These are phyloP conservation scores for Malus orientalis DNA, from an alignment of 306 rosid species.

Conservation along the genomic window DNA sequence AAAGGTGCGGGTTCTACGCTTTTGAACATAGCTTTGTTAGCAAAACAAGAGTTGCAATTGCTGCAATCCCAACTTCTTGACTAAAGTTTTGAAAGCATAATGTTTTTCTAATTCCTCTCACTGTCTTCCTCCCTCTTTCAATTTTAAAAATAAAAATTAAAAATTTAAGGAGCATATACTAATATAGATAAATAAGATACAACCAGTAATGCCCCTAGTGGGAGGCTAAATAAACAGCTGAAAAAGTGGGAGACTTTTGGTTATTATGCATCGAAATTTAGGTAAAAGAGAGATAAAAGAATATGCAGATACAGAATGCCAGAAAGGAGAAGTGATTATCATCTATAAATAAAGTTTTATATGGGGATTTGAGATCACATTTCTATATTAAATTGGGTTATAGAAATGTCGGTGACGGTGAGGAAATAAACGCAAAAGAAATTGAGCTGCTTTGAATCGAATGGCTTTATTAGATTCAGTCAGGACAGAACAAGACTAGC, in stretches of 20 bases:
- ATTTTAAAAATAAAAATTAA: too few species aligned
- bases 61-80: neutral
- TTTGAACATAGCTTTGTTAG: neutral
- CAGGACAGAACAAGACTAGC: neutral
- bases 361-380: too few species aligned
- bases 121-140: too few species aligned
- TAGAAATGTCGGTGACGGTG: neutral
- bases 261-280: neutral
- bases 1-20: neutral
- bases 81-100: too few species aligned
- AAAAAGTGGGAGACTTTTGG: neutral
- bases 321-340: neutral
- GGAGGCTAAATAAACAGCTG: too few species aligned
- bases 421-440: neutral
- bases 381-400: neutral
- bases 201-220: too few species aligned
- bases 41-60: neutral
- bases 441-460: neutral
- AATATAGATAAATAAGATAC: too few species aligned
- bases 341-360: neutral
- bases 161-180: too few species aligned
- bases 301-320: too few species aligned
- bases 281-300: neutral
- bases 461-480: neutral
- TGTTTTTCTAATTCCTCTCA: neutral